Conservation (phyloP, 371 early-diverging fungal species). For the Actinomortierella wolfii region DNA sequence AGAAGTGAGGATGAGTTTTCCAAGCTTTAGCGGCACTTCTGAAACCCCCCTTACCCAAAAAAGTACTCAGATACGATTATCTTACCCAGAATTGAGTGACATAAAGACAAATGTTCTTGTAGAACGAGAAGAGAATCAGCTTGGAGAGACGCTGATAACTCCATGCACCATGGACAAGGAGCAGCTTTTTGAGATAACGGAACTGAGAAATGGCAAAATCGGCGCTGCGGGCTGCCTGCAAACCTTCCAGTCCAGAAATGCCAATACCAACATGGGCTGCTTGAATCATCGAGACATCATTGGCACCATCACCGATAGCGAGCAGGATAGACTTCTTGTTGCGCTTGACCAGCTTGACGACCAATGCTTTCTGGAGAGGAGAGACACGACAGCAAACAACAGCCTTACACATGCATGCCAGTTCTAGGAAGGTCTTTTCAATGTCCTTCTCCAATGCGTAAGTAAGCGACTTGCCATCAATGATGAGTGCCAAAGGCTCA, state of each 20-base stretch:
- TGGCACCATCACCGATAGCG: conserved; percentile 98
- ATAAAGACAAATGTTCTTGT: conserved; percentile 96
- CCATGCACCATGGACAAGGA: conserved; percentile 95
- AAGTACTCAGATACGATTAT: too few species aligned
- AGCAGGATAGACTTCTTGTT: conserved; percentile 75
- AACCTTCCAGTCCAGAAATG: conserved; percentile 96
- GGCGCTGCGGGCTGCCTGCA: conserved; percentile 95
- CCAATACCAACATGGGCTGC: conserved; percentile 97
- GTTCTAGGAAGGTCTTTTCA: conserved; percentile 73
- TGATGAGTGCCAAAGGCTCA: conserved; percentile 72
- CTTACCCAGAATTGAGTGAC: conserved; percentile 96
- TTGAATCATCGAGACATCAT: conserved; percentile 98
- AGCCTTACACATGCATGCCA: conserved; percentile 81
- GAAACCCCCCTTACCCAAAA: too few species aligned
- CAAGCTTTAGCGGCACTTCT: neutral
- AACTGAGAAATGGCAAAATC: conserved; percentile 98
- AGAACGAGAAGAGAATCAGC: conserved; percentile 90
- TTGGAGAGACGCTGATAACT: conserved; percentile 89
- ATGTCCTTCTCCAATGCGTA: conserved; percentile 75
- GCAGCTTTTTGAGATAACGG: conserved; percentile 82
- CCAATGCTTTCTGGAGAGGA: conserved; percentile 92
- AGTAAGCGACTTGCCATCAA: conserved; percentile 73
- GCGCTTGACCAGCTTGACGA: conserved; percentile 89
- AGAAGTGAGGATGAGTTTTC: conserved; percentile 33
- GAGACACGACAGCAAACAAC: conserved; percentile 94